A percentile compares a stretch with the other conserved stretches of the same genome.
phyloP scores from a whole-genome alignment of 1,284 basidiomycete genomes.

The Ustilago xerochloae region DNA sequence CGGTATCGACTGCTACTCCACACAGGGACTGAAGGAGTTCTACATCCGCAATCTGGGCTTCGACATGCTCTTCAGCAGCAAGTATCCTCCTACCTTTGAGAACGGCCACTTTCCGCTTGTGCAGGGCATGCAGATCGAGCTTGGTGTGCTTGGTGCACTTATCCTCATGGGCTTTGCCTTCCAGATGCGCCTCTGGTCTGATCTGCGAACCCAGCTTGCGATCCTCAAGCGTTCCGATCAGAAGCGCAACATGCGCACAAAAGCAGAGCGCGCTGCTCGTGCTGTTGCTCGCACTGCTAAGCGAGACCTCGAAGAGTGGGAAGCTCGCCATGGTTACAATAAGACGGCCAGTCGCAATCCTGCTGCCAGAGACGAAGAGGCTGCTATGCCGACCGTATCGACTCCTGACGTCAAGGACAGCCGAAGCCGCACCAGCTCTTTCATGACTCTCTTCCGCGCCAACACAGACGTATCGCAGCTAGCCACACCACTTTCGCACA shows the following conservation, averaged over 20 bases:
- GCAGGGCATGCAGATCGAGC: slow-evolving; percentile 91
- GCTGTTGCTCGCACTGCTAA: slow-evolving; percentile 76
- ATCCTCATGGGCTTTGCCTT: slow-evolving; percentile 79
- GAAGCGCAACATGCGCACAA: slow-evolving; percentile 78
- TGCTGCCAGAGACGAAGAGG: slow-evolving; percentile 22
- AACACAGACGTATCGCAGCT: slow-evolving; percentile 21
- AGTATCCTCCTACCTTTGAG: slow-evolving; percentile 48
- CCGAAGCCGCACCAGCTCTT: slow-evolving; percentile 30
- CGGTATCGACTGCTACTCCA: slow-evolving; percentile 85
- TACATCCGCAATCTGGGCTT: slow-evolving; percentile 95
- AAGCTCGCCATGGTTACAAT: slow-evolving; percentile 78
- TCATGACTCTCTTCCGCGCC: slow-evolving; percentile 34
- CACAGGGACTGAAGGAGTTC: slow-evolving; percentile 85
- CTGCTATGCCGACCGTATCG: neutral
- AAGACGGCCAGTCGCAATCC: slow-evolving; percentile 26
- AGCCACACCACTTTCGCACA: slow-evolving; percentile 14
- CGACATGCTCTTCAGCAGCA: slow-evolving; percentile 74
- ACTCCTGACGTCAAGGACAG: slow-evolving; percentile 12
- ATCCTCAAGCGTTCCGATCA: slow-evolving; percentile 82
- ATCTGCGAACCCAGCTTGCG: slow-evolving; percentile 80
- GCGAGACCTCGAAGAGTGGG: slow-evolving; percentile 84
- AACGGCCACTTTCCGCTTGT: slow-evolving; percentile 78
- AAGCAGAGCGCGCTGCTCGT: slow-evolving; percentile 79
- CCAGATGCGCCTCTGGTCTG: slow-evolving; percentile 77
- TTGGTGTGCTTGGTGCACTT: slow-evolving; percentile 84